Evolutionary conservation across 345 rosid species (phyloP).

Genomic region (Heritiera fomes): DNA sequence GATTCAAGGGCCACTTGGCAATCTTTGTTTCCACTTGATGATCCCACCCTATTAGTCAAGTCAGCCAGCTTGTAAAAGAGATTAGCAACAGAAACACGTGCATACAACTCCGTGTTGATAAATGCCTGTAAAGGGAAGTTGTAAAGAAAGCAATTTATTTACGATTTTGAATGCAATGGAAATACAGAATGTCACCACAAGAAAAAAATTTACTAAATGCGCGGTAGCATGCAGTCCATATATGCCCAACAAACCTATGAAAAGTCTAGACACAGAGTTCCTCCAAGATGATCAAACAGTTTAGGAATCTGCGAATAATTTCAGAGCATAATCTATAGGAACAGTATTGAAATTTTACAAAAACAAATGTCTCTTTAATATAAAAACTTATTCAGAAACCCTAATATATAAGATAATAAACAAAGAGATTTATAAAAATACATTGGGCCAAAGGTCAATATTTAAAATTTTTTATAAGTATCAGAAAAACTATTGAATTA

Average conservation of each 20-base stretch:
- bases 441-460: background rate
- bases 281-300: slow-evolving; percentile 10
- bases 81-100: slow-evolving; percentile 88
- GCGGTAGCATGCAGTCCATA: background rate
- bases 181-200: background rate
- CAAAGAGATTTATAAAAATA: background rate
- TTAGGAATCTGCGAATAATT: background rate
- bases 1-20: slow-evolving; percentile 59
- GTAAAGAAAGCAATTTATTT: slow-evolving; percentile 12
- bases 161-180: background rate
- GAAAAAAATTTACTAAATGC: background rate
- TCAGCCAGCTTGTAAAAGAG: slow-evolving; percentile 71
- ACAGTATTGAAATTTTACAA: background rate
- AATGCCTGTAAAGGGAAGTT: slow-evolving; percentile 53
- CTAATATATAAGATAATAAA: background rate
- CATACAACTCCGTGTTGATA: slow-evolving; percentile 90
- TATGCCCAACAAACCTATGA: background rate
- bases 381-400: background rate
- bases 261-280: background rate
- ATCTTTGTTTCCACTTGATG: slow-evolving; percentile 47
- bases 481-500: background rate
- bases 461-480: background rate
- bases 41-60: slow-evolving; percentile 49
- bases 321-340: background rate
- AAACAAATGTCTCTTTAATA: background rate